Percentiles rank a stretch among this genome's conserved stretches.
These are phyloP conservation scores for Penicillium sp. DNA, from an alignment of 2,329 filamentous ascomycete genomes.

Conservation along the genomic window DNA sequence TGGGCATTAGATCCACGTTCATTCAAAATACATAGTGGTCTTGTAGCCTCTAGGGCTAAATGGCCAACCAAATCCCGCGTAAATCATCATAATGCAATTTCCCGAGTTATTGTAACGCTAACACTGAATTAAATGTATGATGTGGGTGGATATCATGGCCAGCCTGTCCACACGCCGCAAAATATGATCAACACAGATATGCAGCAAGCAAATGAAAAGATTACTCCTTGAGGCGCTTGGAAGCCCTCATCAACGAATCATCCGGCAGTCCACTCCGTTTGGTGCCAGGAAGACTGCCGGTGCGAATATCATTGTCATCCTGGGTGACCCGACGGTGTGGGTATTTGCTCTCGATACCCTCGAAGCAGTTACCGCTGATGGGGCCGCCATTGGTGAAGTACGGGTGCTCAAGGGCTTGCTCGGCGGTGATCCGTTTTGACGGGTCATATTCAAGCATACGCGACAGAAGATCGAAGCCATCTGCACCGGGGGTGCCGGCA, in stretches of 20 bases:
- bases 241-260: constrained; percentile 64
- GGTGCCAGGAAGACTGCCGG: constrained; percentile 82
- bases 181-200: neutral
- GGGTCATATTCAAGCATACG: constrained; percentile 91
- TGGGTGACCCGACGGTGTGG: constrained; percentile 86
- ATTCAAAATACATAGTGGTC: neutral
- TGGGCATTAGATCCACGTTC: neutral
- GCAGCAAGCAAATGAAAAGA: neutral
- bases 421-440: constrained; percentile 79
- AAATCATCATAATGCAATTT: neutral
- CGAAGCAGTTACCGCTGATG: constrained; percentile 82
- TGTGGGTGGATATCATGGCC: constrained; percentile 1
- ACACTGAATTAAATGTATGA: constrained; percentile 1
- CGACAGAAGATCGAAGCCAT: constrained; percentile 80
- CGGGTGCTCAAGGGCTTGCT: constrained; percentile 82
- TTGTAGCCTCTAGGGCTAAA: neutral
- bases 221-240: constrained; percentile 57
- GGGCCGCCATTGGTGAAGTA: constrained; percentile 75
- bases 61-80: neutral
- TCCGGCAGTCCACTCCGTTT: constrained; percentile 86
- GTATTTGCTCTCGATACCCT: constrained; percentile 84
- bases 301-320: constrained; percentile 95
- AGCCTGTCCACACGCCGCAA: constrained; percentile 2
- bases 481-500: constrained; percentile 62
- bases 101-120: neutral